These are phyloP conservation scores for Rhodosporidiobolus sp. DNA, from an alignment of 768 basidiomycete genomes.

Conservation along the genomic window DNA sequence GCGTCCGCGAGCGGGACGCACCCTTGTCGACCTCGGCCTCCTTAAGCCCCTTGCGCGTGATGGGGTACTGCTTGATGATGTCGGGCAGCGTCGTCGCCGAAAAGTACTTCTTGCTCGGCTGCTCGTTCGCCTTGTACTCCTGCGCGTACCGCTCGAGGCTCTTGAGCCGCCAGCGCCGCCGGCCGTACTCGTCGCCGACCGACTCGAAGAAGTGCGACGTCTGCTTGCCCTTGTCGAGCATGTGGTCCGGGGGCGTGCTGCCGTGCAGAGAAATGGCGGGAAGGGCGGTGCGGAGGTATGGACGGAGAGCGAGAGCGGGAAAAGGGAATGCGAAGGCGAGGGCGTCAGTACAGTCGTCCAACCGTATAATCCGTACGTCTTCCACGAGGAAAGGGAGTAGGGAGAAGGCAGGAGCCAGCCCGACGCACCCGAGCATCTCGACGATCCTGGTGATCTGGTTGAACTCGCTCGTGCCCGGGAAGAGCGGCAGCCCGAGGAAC, in stretches of 20 bases:
- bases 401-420: too few species aligned
- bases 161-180: conserved; percentile 78
- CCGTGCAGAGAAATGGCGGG: not conserved
- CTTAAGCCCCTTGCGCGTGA: conserved; percentile 77
- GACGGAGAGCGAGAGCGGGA: not conserved
- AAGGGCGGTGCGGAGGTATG: too few species aligned
- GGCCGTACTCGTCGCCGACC: conserved; percentile 66
- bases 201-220: conserved; percentile 87
- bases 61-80: conserved; percentile 93
- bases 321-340: conserved; percentile 2
- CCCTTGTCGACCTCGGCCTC: conserved; percentile 62
- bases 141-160: conserved; percentile 89
- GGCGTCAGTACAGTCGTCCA: not conserved
- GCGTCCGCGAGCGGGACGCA: conserved; percentile 13
- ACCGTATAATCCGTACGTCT: too few species aligned
- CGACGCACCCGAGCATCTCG: conserved; percentile 91
- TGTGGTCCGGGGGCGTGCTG: conserved; percentile 83
- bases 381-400: not conserved
- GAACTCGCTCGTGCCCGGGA: conserved; percentile 98
- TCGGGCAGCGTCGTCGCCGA: conserved; percentile 88
- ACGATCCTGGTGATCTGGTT: conserved; percentile 96
- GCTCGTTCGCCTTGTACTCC: conserved; percentile 92
- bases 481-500: conserved; percentile 90
- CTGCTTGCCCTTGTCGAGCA: conserved; percentile 96
- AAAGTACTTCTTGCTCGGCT: conserved; percentile 99